phyloP scores from a whole-genome alignment of 108 stramenopile species.

The Cyclotella baltica region DNA sequence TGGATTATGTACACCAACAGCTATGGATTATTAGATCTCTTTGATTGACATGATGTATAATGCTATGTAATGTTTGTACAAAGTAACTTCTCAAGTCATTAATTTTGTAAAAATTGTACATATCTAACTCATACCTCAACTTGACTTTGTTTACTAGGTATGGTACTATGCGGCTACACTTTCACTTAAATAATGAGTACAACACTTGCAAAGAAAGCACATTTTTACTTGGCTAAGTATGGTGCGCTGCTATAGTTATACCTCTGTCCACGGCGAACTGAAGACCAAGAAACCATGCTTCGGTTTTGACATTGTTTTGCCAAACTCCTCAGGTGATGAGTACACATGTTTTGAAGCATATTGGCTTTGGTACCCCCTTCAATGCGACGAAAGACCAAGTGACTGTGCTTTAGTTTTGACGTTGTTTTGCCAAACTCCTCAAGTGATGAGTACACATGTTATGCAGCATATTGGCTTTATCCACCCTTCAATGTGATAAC shows the following conservation, averaged over 20 bases:
- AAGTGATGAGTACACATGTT: not conserved
- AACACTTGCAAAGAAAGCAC: no score
- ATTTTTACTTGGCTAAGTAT: no score
- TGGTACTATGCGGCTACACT: no score
- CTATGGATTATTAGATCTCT: not conserved
- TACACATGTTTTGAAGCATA: not conserved
- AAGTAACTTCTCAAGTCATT: not conserved
- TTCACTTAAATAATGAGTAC: no score
- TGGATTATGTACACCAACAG: not conserved
- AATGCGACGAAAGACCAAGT: not conserved
- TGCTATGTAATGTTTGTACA: not conserved
- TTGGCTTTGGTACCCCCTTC: no score
- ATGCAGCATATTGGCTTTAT: no score
- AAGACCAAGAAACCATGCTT: not conserved
- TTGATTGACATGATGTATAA: constrained; percentile 6
- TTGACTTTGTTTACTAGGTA: no score
- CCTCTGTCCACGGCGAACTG: not conserved
- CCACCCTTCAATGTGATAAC: no score
- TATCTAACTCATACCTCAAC: not conserved
- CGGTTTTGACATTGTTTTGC: not conserved
- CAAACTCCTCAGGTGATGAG: not conserved
- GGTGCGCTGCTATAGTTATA: no score
- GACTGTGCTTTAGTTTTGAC: not conserved
- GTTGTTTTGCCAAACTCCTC: not conserved
- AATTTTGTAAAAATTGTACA: not conserved